Evolutionary conservation across 352 stramenopile genomes (phyloP).

Genomic region (Thraustochytrium sp.): DNA sequence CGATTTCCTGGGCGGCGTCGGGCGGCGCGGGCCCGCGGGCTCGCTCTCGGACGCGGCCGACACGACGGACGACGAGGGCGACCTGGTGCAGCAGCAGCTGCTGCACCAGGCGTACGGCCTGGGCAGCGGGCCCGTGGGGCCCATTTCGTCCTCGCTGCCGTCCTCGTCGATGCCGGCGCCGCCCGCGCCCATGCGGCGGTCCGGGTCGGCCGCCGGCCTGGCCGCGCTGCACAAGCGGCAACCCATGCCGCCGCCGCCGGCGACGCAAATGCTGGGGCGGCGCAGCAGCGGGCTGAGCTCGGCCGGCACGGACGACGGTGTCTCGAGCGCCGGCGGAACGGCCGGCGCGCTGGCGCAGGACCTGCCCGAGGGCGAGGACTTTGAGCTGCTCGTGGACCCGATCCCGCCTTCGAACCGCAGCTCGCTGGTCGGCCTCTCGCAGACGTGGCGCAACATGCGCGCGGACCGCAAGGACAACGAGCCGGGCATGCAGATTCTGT

Average conservation of each 20-base stretch:
- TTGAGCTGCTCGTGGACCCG: slow-evolving; percentile 31
- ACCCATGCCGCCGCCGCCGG: neutral
- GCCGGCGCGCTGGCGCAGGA: neutral
- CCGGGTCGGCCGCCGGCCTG: neutral
- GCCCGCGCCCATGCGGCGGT: neutral
- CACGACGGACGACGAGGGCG: no score
- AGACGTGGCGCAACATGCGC: slow-evolving; percentile 35
- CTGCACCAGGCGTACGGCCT: no score
- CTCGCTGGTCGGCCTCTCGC: slow-evolving; percentile 28
- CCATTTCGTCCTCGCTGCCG: neutral
- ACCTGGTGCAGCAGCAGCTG: no score
- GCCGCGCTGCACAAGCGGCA: neutral
- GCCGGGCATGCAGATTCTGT: slow-evolving; percentile 30
- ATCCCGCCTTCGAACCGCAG: slow-evolving; percentile 24
- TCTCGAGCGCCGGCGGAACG: neutral
- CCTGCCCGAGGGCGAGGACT: neutral
- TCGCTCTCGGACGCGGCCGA: no score
- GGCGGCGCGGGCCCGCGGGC: no score
- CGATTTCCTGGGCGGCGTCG: no score
- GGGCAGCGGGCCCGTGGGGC: no score
- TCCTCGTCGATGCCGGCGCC: neutral
- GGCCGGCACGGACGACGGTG: no score
- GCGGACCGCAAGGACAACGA: neutral
- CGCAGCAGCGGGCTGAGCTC: no score
- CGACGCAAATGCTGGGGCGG: neutral